Evolutionary conservation across 768 basidiomycete species (phyloP), one percentile per base, ranked within the genome.

Genomic region (Auricularia heimuer): DNA sequence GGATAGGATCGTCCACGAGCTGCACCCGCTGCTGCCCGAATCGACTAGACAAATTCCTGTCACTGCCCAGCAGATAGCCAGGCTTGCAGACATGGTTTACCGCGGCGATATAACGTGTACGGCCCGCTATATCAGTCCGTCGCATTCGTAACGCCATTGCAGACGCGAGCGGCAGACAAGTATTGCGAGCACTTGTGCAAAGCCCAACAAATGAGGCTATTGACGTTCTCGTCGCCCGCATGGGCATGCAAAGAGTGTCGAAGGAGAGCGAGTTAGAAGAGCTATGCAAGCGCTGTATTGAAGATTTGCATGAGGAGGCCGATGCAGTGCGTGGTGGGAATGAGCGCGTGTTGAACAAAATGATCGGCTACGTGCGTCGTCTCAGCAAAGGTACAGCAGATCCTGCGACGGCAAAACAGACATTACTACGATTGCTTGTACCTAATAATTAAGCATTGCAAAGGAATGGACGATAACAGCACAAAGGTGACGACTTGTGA

Each of bases 321-420:
- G 79, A 80, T 3, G 87, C 85, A 18, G 81, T 88, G 45, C 81
- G 82, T 16, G 77, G 77, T 18, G 94, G 95, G 0, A 88, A 89
- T 63, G 75, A 75, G n/a, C 89, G 87, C 66, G 92, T 92, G 4
- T 68, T 94, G 45, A 90, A 90, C 77, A 87, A 88, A 67, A 79
- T 98, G 54, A 80, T 95, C 1, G 94, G 94, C 0, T 80, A 83
- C 69, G 90, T 96, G 35, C 94, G 98, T 91, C 88, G 86, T 74
- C 74, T 82, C 62, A 90, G 86, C 67, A 78, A 83, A 65, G 96
- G 96, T 16, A 81, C 84, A 56, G 92, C 88, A 14, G 87, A 96
- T 75, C 90, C 93, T 0, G 79, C 80, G 65, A 77, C 77, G 34
- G 85, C 83, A 21, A 83, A 77, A 70, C 75, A 72, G 35, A 75